Base-by-base conservation (phyloP, 2,329 filamentous ascomycete genomes). In the Colletotrichum cordylinicola region DNA sequence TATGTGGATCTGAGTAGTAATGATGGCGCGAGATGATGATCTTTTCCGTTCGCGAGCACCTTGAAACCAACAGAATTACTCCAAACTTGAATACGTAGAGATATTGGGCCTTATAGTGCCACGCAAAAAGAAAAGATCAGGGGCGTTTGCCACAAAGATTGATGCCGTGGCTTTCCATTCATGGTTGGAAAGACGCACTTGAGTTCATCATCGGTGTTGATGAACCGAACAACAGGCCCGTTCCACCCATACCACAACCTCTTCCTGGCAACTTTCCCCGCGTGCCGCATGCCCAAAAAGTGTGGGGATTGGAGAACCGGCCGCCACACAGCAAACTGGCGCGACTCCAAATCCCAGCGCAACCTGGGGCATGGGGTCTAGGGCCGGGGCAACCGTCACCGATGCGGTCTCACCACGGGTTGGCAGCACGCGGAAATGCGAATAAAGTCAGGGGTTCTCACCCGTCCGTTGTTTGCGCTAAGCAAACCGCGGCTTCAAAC, bases 321-420 rank as follows among this genome's bases (percentile, higher is more conserved):
- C 16, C 48, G 21, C 61, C 29, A 74, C 35, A 62, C 61, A 39
- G n/a, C 68, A 37, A 33, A 58, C 65, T 61, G 62, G 61, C 55
- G 35, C 35, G 68, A 61, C 35, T 67, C n/a, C 55, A 58, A 39
- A 74, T 60, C 74, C 74, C 37, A 43, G 70, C 48, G 27, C 16
- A 65, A 65, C 29, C 74, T 74, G 70, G 70, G 70, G 67, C 67
- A 66, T 74, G 67, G 72, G 29, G 72, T 67, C n/a, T 18, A 67
- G 39, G 58, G 43, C 70, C 64, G 74, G 74, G 74, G 65, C 58
- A 74, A 69, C 70, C 74, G n/a, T 74, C 56, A 69, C 74, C 74
- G 74, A 76, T 69, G 55, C 52, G 33, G 64, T 56, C 62, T 43
- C 65, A 21, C 60, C 37, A 58, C 68, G 52, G 29, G 29, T 27